These are phyloP conservation scores for Cochlearia excelsa DNA, from an alignment of 345 rosid species.

Conservation along the genomic window DNA sequence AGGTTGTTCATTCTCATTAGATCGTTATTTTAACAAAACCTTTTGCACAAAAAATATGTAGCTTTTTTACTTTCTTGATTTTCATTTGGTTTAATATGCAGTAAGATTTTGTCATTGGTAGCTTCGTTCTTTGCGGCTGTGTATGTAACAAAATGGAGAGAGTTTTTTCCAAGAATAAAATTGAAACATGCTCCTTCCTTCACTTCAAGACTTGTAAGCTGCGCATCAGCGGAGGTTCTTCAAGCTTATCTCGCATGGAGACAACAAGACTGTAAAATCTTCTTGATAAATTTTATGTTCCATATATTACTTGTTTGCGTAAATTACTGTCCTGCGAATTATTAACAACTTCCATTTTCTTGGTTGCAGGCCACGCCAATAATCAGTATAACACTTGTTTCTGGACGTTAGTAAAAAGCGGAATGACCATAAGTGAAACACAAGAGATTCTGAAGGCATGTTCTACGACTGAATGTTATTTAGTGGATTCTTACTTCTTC, in stretches of 20 bases:
- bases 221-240: conserved; percentile 78
- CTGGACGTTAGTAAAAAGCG: conserved; percentile 68
- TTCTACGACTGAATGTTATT: neutral
- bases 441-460: conserved; percentile 61
- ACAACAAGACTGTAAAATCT: conserved; percentile 72
- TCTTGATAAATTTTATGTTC: neutral
- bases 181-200: conserved; percentile 66
- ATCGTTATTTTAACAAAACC: neutral
- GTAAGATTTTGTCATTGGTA: conserved; percentile 71
- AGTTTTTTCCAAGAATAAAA: conserved; percentile 56
- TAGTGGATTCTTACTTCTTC: neutral
- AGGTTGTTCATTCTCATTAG: conserved; percentile 40
- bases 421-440: conserved; percentile 61
- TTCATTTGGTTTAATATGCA: conserved; percentile 40
- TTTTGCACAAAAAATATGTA: neutral
- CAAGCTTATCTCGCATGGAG: conserved; percentile 87
- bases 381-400: conserved; percentile 72
- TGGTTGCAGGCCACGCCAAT: conserved; percentile 58
- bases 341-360: conserved; percentile 2
- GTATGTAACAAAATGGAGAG: conserved; percentile 67
- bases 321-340: neutral
- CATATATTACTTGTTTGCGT: conserved; percentile 1
- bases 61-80: conserved; percentile 21
- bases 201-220: conserved; percentile 48
- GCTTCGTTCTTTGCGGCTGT: conserved; percentile 70